Percentiles rank a stretch among this genome's conserved stretches.
Evolutionary conservation across 228 moss, liverwort and hornwort genomes (phyloP).

Genomic region (Sphagnum fallax): DNA sequence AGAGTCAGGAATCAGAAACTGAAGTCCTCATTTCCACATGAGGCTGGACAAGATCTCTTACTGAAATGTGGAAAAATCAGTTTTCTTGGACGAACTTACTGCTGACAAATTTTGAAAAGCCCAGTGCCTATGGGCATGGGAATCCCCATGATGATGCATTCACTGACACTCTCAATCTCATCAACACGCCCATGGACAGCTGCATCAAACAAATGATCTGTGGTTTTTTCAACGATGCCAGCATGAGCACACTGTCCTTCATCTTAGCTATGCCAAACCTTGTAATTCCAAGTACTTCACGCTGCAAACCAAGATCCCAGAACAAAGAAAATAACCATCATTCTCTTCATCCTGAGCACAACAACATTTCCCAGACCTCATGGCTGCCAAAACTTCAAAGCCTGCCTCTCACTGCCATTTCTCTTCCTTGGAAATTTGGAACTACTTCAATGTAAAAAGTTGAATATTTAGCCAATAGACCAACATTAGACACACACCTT

Average conservation of each 20-base stretch:
- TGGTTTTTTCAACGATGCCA: slow-evolving; percentile 95
- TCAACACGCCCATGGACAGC: slow-evolving; percentile 92
- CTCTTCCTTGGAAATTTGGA: too few species aligned
- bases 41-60: background rate
- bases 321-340: too few species aligned
- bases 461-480: too few species aligned
- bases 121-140: slow-evolving; percentile 99
- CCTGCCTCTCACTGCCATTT: too few species aligned
- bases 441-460: too few species aligned
- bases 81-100: slow-evolving; percentile 34
- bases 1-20: background rate
- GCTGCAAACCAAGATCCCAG: slow-evolving; percentile 24
- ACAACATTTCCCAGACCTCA: too few species aligned
- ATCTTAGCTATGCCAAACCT: slow-evolving; percentile 98
- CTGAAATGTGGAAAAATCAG: background rate
- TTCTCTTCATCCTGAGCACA: too few species aligned
- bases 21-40: background rate
- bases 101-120: slow-evolving; percentile 90
- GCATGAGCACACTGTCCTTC: slow-evolving; percentile 98
- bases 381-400: too few species aligned
- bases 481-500: slow-evolving; percentile 40
- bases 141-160: slow-evolving; percentile 99
- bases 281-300: slow-evolving; percentile 97
- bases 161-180: slow-evolving; percentile 98
- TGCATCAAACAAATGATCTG: slow-evolving; percentile 94